Evolutionary conservation across 768 basidiomycete species (phyloP).

Genomic region (Wakefieldia striispora): DNA sequence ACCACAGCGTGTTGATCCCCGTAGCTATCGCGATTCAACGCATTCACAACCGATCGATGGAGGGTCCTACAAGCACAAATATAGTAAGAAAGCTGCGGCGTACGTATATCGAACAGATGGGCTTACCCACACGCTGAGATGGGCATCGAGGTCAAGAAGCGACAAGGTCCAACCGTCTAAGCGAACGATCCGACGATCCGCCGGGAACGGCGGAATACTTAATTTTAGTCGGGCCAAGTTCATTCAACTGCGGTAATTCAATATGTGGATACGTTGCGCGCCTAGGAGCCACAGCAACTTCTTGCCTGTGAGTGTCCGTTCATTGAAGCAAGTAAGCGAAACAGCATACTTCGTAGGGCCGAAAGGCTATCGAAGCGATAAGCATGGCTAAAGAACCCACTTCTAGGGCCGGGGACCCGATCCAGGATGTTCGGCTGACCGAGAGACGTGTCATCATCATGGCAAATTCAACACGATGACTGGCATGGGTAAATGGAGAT

Average conservation of each 20-base stretch:
- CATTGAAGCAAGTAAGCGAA: conserved; percentile 2
- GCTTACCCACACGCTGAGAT: neutral
- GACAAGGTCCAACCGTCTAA: neutral
- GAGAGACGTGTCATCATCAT: neutral
- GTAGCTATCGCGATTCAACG: conserved; percentile 14
- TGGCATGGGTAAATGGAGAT: neutral
- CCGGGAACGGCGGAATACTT: neutral
- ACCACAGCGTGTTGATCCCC: conserved; percentile 6
- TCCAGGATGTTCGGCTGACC: neutral
- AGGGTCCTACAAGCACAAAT: neutral
- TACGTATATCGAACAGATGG: neutral
- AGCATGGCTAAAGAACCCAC: neutral
- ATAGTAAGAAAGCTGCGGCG: conserved; percentile 10
- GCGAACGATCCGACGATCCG: neutral
- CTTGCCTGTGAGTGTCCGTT: neutral
- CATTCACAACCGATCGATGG: conserved; percentile 1
- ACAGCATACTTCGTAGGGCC: neutral
- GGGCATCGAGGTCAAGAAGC: conserved; percentile 11
- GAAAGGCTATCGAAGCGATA: conserved; percentile 7
- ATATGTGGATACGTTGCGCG: neutral
- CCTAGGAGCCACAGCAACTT: neutral
- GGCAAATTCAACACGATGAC: neutral
- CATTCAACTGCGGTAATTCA: neutral
- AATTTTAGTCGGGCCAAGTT: neutral
- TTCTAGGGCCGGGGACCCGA: conserved; percentile 3